Base-by-base conservation (phyloP, 495 filamentous ascomycete species). In the Xylaria nigripes region DNA sequence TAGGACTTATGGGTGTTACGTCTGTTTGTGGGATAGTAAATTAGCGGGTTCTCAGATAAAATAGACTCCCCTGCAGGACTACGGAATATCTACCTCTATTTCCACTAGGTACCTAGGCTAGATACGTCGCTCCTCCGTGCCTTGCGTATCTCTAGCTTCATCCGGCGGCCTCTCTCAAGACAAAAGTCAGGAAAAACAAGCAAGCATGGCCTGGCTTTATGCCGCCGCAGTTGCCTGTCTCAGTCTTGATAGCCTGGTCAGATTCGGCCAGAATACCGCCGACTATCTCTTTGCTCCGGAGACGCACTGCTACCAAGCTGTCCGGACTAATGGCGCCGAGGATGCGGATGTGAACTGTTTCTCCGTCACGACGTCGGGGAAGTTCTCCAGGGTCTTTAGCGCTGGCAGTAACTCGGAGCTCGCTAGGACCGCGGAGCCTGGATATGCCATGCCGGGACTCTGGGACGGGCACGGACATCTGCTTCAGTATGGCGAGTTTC, bases 391-490 rank as follows among this genome's bases (percentile, higher is more conserved):
- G 34, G 61, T 70, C 9, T 72, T 72, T 15, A 44, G 29, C 18
- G 56, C 43, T 3, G 45, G 13, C 6, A 36, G 41, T 6, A 58
- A 50, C 40, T 51, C 60, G 8, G 51, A 56, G 18, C 41, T 60
- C 18, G 48, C 52, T 0, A 45, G 30, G 21, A 59, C 54, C 38
- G 57, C 50, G 1, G 47, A 48, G 9, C 41, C 53, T 1, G 76
- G 79, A 6, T 70, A 74, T 54, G 77, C 74, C 1, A 65, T 83
- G 43, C 83, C 83, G 0, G 83, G 82, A 0, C 62, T 86, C 3
- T 85, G 82, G 77, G 83, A 86, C 53, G 81, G 79, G 0, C 83
- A 86, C 53, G 83, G 81, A 0, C 83, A 86, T 60, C 58, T 85
- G 54, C 55, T 83, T 21, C 72, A 72, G 55, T 85, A 83, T 61